These are phyloP conservation scores for Tulasnella sp. DNA, from an alignment of 768 basidiomycete species.

Conservation along the genomic window DNA sequence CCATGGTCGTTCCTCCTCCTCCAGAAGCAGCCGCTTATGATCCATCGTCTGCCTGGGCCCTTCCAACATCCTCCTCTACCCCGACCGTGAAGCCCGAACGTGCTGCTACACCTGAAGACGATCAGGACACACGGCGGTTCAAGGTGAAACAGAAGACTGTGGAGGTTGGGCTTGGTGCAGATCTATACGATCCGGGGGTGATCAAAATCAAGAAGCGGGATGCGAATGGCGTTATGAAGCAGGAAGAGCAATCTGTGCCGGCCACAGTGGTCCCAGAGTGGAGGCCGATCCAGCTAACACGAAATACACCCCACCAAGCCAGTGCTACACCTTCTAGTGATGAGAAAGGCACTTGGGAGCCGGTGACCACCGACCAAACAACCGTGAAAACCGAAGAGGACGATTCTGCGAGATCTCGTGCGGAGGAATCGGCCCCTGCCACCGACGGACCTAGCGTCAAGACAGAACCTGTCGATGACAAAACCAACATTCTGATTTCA, in stretches of 20 bases:
- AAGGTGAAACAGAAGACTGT: conserved; percentile 58
- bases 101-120: conserved; percentile 33
- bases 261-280: conserved; percentile 4
- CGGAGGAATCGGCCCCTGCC: too few species aligned
- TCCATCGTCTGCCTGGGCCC: conserved; percentile 7
- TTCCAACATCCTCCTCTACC: conserved; percentile 15
- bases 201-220: conserved; percentile 43
- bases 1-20: conserved; percentile 36
- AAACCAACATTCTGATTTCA: not conserved
- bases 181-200: conserved; percentile 70
- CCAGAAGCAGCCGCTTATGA: conserved; percentile 18
- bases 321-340: not conserved
- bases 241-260: conserved; percentile 30
- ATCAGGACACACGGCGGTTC: conserved; percentile 45
- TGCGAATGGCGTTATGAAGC: conserved; percentile 20
- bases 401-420: too few species aligned
- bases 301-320: too few species aligned
- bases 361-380: too few species aligned
- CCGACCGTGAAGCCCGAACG: conserved; percentile 21
- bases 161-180: conserved; percentile 47
- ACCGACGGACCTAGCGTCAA: too few species aligned
- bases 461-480: conserved; percentile 1
- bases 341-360: not conserved
- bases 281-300: not conserved
- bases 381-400: too few species aligned